Base-by-base conservation (phyloP, 106 monocot genomes). In the Apostasia ramifera region DNA sequence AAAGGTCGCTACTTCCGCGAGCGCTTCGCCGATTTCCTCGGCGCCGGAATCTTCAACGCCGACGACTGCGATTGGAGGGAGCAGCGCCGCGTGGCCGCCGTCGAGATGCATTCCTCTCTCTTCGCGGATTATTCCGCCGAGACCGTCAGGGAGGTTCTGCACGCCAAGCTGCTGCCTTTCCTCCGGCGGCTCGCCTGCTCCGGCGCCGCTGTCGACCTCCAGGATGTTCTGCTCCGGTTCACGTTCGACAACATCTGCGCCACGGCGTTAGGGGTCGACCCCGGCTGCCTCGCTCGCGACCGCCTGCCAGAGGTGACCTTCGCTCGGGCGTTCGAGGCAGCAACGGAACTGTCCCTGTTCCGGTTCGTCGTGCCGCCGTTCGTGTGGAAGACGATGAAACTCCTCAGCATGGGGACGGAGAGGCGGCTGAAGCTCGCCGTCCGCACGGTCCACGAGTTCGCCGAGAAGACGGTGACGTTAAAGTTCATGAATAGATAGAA, bases 31-130 rank as follows among this genome's bases (percentile, higher is more conserved):
- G 97, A 92, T 46, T 63, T 98, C 48, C 87, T 98, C 42, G 97
- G 97, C 40, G 85, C 85, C 53, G 97, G 97, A 44, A 98, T 98
- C 50, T 98, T 98, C 83, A 98, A 98, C 76, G 92, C 92, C 43
- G 97, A 98, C 67, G 83, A 67, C 49, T 66, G 71, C 41, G 41
- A 7, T 10, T 98, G 92, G 97, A 76, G 76, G 53, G 83, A 83
- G 53, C 97, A 98, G 79, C 80, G 97, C 38, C 73, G 83, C 4
- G 89, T 87, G 7, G 89, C 90, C 15, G 71, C 82, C 1, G 58
- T 73, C 4, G 97, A 92, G 81, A 92, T 97, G 87, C 97, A 92
- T 77, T 89, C 97, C 4, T 5, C 70, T 1, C 56, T 84, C 12
- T 97, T 84, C 67, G 53, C 45, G 0, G 71, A 71, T 9, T 85